Evolutionary conservation across 1,284 basidiomycete genomes (phyloP), one percentile per base, ranked within the genome.

Genomic region (Xerocomus nothofagi): DNA sequence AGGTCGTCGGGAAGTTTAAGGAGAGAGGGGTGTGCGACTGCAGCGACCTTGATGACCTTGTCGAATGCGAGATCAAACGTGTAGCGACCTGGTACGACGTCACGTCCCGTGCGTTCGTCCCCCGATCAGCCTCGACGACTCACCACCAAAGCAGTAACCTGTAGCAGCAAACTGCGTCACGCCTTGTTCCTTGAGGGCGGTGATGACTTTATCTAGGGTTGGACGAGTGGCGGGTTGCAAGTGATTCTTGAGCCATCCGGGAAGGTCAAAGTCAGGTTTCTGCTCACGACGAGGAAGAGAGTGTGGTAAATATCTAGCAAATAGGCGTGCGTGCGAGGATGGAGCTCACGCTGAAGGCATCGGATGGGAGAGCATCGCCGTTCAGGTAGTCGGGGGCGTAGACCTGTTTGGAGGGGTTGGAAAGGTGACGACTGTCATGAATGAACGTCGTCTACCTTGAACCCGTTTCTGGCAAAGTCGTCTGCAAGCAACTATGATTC

Each of bases 121-220:
- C 26, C 4, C 12, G 12, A 17, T 29, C 18, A 24, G 3, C 8
- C 20, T n/a, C 7, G 23, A 7, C 5, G 4, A 65, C 71, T 56
- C 56, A 74, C 80, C 86, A 32, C 88, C 87, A 51, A 81, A 84
- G 72, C 88, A 90, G 69, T 81, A 89, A 0, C 85, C 86, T 1
- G 77, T 80, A 1, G 81, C 83, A 12, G 73, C 84, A 51, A 87
- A 77, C 18, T 65, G 60, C 4, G 73, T 80, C 27, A 88, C 72
- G 1, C 87, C 86, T 47, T 77, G 62, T 14, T 67, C 76, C 59
- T 81, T 82, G 42, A 89, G 74, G 0, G 71, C 79, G 2, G 64
- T 66, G 36, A 87, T 73, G 49, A 86, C 78, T 24, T 75, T 79
- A 66, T 88, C 77, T 36, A 88, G 59, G 2, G 58, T 33, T 0